Conservation (phyloP, 1,284 basidiomycete species). For the Tremellales sp. region DNA sequence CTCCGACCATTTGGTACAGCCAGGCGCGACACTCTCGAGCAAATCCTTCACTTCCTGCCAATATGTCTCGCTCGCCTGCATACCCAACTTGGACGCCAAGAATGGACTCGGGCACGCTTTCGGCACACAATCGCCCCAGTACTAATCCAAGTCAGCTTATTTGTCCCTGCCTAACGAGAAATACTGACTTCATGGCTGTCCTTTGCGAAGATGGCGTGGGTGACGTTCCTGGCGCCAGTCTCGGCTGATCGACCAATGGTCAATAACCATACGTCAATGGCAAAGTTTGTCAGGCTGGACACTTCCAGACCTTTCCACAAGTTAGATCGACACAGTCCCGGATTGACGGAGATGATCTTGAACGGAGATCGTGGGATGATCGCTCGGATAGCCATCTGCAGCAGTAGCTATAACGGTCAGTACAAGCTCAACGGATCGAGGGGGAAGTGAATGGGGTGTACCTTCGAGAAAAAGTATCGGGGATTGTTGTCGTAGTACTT, state of each 20-base stretch:
- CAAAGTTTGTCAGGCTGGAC: too few relatives aligned
- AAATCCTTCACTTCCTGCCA: slow-evolving; percentile 6
- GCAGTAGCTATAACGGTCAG: slow-evolving; percentile 15
- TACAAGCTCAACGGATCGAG: too few relatives aligned
- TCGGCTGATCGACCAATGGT: slow-evolving; percentile 4
- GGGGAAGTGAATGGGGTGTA: slow-evolving; percentile 4
- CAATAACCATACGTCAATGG: background rate
- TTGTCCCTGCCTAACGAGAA: background rate
- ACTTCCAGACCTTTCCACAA: slow-evolving; percentile 10
- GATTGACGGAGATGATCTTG: slow-evolving; percentile 13
- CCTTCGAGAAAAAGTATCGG: slow-evolving; percentile 20
- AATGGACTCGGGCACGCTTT: slow-evolving; percentile 3
- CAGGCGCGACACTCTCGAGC: slow-evolving; percentile 9
- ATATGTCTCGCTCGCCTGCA: slow-evolving; percentile 6
- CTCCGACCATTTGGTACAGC: slow-evolving; percentile 3
- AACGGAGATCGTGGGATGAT: slow-evolving; percentile 12
- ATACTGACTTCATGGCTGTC: slow-evolving; percentile 12
- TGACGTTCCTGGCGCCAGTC: slow-evolving; percentile 8
- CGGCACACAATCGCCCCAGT: slow-evolving; percentile 10
- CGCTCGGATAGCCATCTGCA: slow-evolving; percentile 16
- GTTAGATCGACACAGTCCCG: slow-evolving; percentile 15
- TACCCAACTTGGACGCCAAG: slow-evolving; percentile 4
- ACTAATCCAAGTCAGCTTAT: slow-evolving; percentile 4
- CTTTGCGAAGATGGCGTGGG: slow-evolving; percentile 5
- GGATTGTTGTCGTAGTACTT: slow-evolving; percentile 2